A percentile compares a stretch with the other conserved stretches of the same genome.
Conservation (phyloP, 768 basidiomycete genomes). For the Symmetrospora coprosmae region DNA sequence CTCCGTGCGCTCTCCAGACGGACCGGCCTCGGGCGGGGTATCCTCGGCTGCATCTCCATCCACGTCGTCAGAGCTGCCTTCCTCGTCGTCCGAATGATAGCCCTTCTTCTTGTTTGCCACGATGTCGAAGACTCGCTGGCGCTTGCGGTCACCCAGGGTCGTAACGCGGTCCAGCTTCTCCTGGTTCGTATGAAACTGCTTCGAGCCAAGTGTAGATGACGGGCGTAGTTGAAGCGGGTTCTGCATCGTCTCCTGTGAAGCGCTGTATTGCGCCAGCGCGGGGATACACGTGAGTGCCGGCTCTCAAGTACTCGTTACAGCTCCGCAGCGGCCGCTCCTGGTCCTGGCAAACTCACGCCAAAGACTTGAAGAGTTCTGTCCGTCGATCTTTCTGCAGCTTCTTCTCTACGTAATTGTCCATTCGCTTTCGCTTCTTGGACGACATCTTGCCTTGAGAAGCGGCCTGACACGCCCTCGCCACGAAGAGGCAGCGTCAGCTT, state of each 20-base stretch:
- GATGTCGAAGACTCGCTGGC: slow-evolving; percentile 22
- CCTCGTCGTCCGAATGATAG: slow-evolving; percentile 26
- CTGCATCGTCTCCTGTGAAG: slow-evolving; percentile 57
- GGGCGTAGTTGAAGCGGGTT: slow-evolving; percentile 53
- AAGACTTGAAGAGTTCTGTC: slow-evolving; percentile 56
- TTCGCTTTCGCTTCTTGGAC: slow-evolving; percentile 67
- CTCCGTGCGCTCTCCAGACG: slow-evolving; percentile 43
- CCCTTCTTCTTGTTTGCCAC: slow-evolving; percentile 30
- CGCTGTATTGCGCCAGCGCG: slow-evolving; percentile 41
- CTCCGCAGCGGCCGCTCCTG: background rate
- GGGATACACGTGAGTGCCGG: background rate
- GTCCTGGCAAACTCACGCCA: slow-evolving; percentile 49
- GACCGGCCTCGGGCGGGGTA: slow-evolving; percentile 33
- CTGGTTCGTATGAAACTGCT: slow-evolving; percentile 44
- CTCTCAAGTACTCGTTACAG: background rate
- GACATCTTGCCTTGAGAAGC: slow-evolving; percentile 44
- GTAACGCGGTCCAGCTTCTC: slow-evolving; percentile 27
- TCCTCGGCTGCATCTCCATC: slow-evolving; percentile 50
- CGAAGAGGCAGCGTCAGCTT: no score
- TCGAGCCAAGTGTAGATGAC: slow-evolving; percentile 70
- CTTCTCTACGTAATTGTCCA: slow-evolving; percentile 90
- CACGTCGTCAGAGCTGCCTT: slow-evolving; percentile 2
- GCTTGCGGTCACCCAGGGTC: slow-evolving; percentile 21
- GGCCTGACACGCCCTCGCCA: no score
- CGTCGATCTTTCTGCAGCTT: slow-evolving; percentile 85